A percentile compares a stretch with the other conserved stretches of the same genome.
Conservation (phyloP, 768 basidiomycete genomes). For the Rhizopogon salebrosus region DNA sequence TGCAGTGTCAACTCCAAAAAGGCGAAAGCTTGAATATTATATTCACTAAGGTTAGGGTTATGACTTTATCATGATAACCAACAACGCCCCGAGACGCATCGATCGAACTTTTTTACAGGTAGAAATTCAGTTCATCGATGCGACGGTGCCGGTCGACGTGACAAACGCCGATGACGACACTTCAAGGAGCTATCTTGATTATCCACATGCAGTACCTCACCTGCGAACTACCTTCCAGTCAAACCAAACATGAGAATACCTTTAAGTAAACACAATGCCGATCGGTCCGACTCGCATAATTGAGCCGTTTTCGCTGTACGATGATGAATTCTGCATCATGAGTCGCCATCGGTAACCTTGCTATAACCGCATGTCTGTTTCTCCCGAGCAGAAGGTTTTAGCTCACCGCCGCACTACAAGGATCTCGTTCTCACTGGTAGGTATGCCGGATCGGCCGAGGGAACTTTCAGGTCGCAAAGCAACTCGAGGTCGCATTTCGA, state of each 20-base stretch:
- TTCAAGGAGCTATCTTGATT: background rate
- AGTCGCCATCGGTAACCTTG: background rate
- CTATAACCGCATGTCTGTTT: background rate
- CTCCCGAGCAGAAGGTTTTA: background rate
- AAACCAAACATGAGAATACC: background rate
- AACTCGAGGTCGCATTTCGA: background rate
- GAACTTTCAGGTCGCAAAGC: background rate
- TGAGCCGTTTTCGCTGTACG: slow-evolving; percentile 23
- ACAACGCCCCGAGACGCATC: no score
- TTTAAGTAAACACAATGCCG: slow-evolving; percentile 13
- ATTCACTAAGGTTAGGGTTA: no score
- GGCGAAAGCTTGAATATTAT: no score
- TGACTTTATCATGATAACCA: no score
- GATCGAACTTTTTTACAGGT: background rate
- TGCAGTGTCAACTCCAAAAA: no score
- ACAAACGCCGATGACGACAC: no score
- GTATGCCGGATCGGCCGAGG: background rate
- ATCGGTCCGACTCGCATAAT: slow-evolving; percentile 12
- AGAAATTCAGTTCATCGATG: background rate
- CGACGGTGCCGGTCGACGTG: background rate
- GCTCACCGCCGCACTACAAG: background rate
- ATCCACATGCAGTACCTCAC: no score
- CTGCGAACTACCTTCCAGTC: background rate
- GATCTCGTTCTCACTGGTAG: background rate
- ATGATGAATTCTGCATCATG: background rate